Conservation (phyloP, 768 basidiomycete species). For the Cubamyces sp. region DNA sequence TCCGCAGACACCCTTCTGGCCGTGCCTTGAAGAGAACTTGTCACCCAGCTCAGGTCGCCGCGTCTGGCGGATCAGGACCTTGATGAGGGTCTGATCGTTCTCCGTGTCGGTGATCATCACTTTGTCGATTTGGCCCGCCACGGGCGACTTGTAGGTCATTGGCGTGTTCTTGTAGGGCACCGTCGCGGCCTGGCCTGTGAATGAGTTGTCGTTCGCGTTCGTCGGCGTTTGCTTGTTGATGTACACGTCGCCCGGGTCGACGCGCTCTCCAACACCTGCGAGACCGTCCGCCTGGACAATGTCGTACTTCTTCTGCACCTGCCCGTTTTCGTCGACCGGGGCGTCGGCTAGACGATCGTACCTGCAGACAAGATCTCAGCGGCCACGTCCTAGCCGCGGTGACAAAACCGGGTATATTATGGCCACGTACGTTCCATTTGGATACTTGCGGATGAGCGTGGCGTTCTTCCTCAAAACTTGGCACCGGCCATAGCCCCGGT, state of each 20-base stretch:
- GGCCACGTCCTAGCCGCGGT: background rate
- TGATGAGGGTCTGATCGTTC: conserved; percentile 94
- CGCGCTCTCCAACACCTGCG: conserved; percentile 91
- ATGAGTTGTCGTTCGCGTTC: conserved; percentile 90
- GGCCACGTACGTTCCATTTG: conserved; percentile 88
- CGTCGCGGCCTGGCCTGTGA: conserved; percentile 80
- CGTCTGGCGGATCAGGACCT: conserved; percentile 96
- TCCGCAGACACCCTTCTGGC: conserved; percentile 99
- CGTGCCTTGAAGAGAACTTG: conserved; percentile 97
- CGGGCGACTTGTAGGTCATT: conserved; percentile 91
- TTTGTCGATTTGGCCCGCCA: conserved; percentile 95
- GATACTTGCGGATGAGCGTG: conserved; percentile 93
- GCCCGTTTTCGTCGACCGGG: conserved; percentile 81
- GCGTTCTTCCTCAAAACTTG: conserved; percentile 97
- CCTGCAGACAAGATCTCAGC: conserved; percentile 41
- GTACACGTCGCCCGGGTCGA: conserved; percentile 92
- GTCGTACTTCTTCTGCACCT: conserved; percentile 81
- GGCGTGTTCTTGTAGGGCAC: conserved; percentile 92
- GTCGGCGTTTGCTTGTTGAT: conserved; percentile 97
- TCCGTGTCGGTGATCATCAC: conserved; percentile 97
- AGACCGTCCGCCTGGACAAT: conserved; percentile 93
- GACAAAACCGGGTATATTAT: conserved; percentile 12
- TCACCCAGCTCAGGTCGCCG: conserved; percentile 95
- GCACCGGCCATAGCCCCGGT: conserved; percentile 96
- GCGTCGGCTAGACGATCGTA: conserved; percentile 96